These are phyloP conservation scores for Sporobolomyces phaffii DNA, from an alignment of 768 basidiomycete species.

Conservation along the genomic window DNA sequence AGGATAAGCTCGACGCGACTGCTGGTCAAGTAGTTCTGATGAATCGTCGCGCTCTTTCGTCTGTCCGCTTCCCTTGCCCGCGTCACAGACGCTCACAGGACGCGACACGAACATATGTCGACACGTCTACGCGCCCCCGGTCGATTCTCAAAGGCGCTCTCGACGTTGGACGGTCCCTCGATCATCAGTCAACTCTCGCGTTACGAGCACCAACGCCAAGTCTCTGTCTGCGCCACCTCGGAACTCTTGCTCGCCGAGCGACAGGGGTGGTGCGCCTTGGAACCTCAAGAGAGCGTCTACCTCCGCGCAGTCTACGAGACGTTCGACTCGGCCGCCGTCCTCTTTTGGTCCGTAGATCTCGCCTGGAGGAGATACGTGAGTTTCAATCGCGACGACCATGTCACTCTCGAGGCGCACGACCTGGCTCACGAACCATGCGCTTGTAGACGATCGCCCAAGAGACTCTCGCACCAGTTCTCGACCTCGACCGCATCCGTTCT, in stretches of 20 bases:
- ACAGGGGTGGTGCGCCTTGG: not conserved
- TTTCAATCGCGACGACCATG: too few relatives aligned
- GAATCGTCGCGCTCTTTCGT: too few relatives aligned
- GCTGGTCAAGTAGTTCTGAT: too few relatives aligned
- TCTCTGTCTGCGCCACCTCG: too few relatives aligned
- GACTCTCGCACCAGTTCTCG: not conserved
- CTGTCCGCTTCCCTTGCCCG: too few relatives aligned
- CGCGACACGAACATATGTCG: too few relatives aligned
- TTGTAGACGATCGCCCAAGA: not conserved
- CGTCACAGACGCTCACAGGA: too few relatives aligned
- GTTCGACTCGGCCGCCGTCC: not conserved
- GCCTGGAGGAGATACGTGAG: conserved; percentile 24
- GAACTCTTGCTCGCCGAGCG: not conserved
- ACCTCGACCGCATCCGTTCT: not conserved
- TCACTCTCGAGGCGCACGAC: too few relatives aligned
- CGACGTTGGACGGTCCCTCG: not conserved
- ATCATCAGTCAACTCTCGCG: not conserved
- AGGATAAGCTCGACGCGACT: not conserved
- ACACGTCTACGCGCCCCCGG: too few relatives aligned
- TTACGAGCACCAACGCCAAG: not conserved
- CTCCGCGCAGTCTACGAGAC: not conserved
- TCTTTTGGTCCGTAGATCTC: conserved; percentile 3
- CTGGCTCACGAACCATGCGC: too few relatives aligned
- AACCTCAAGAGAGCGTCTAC: not conserved
- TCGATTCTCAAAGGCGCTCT: not conserved